phyloP scores from a whole-genome alignment of 2,329 filamentous ascomycete genomes.

The Pseudocercospora macadamiae region DNA sequence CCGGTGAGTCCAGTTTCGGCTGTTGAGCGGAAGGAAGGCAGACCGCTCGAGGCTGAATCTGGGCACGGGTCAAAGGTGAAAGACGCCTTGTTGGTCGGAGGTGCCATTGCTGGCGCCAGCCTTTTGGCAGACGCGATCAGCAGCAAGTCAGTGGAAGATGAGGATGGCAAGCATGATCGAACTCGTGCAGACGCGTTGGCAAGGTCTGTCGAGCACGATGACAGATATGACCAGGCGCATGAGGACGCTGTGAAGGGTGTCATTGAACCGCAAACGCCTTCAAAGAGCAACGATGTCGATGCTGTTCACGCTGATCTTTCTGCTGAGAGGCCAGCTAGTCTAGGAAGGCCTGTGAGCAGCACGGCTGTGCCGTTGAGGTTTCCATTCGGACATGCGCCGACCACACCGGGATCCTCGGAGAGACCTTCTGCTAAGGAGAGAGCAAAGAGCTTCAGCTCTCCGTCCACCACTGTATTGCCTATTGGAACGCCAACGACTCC shows the following conservation, averaged over 20 bases:
- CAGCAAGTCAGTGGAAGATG: constrained; percentile 6
- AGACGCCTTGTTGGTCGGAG: neutral
- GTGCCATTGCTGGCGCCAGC: constrained; percentile 16
- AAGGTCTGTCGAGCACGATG: constrained; percentile 4
- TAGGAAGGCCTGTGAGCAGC: constrained; percentile 30
- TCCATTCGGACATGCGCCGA: constrained; percentile 33
- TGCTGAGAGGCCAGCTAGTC: constrained; percentile 7
- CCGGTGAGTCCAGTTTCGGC: constrained; percentile 32
- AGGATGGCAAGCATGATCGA: constrained; percentile 2
- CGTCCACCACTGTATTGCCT: constrained; percentile 10
- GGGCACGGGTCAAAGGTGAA: constrained; percentile 29
- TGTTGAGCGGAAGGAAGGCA: constrained; percentile 38
- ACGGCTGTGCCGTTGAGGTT: constrained; percentile 42
- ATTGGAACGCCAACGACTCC: constrained; percentile 25
- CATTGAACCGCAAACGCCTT: constrained; percentile 5
- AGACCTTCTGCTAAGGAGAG: constrained; percentile 27
- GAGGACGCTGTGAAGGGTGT: neutral
- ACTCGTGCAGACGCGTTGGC: neutral
- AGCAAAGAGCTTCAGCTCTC: constrained; percentile 36
- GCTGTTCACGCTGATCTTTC: neutral
- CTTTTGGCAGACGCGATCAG: constrained; percentile 13
- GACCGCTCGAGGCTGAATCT: constrained; percentile 35
- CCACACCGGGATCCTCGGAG: constrained; percentile 26
- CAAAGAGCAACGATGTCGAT: neutral
- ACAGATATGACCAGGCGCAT: neutral